Base-by-base conservation (phyloP, 1,284 basidiomycete genomes). In the Phlebopus sp. region DNA sequence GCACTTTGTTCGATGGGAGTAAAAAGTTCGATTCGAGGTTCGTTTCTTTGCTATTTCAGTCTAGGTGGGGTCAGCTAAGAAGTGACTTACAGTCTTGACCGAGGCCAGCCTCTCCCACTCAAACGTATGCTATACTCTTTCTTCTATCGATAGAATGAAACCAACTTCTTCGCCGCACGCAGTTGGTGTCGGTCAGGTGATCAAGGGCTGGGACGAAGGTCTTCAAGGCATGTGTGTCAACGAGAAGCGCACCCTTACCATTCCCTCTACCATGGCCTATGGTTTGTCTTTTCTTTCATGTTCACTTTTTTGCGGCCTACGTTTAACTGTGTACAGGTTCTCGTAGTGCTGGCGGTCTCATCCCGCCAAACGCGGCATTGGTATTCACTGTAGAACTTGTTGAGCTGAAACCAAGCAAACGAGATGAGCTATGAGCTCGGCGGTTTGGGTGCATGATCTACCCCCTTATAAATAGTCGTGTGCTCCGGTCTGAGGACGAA, bases 221-320 rank as follows among this genome's bases (percentile, higher is more conserved):
- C 78, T 91, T 43, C 51, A 77, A 41, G 86, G 85, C 59, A 95
- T 97, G 88, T 97, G 95, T 67, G 64, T 90, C 30, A 77, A 82
- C 50, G 95, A 98, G 75, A 94, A 93, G 76, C 85, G 95, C 38
- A 90, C 78, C n/a, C 78, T 97, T 54, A 92, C 85, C 15, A 94
- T 94, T 55, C 93, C 93, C 14, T 65, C 88, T 11, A 54, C 74
- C 42, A 71, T 84, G 69, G 92, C 82, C 11, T 96, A 95, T 61
- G 92, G 92, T 92, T 52, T 53, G 86, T 75, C 15, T 19, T 15
- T 13, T 37, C 35, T 18, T 25, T 31, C 49, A 15, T 38, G 21
- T 13, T 29, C 5, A 3, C 9, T 29, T 52, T 17, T 23, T 13
- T 23, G 34, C 19, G 2, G 15, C 11, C 36, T 54, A 42, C 49